Percentiles rank a stretch among this genome's conserved stretches.
Conservation (phyloP, 768 basidiomycete species). For the Auriculariales sp. region DNA sequence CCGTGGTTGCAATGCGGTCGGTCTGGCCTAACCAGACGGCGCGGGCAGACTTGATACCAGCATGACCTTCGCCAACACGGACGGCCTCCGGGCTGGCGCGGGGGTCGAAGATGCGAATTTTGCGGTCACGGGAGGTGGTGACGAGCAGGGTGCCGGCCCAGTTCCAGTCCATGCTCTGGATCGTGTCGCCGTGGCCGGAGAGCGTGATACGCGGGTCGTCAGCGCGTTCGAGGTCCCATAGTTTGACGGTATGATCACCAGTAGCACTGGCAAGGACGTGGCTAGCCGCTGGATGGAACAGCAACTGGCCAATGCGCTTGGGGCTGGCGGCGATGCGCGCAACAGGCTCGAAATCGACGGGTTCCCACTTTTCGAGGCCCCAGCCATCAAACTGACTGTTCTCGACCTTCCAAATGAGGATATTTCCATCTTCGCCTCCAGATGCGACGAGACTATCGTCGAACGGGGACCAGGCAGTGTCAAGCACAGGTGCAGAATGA, state of each 20-base stretch:
- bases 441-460: constrained; percentile 85
- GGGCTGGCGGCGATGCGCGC: constrained; percentile 61
- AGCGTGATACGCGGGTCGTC: constrained; percentile 49
- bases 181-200: constrained; percentile 69
- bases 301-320: constrained; percentile 85
- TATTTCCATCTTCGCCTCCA: constrained; percentile 87
- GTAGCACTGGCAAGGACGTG: constrained; percentile 73
- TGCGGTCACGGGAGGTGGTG: constrained; percentile 87
- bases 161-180: constrained; percentile 78
- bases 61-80: constrained; percentile 71
- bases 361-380: constrained; percentile 71
- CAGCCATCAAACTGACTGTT: constrained; percentile 65
- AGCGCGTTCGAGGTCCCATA: constrained; percentile 79
- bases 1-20: constrained; percentile 85
- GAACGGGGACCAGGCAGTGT: constrained; percentile 94
- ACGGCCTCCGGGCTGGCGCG: constrained; percentile 72
- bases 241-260: constrained; percentile 75
- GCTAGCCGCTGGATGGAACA: constrained; percentile 84
- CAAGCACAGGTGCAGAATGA: constrained; percentile 72
- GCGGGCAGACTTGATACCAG: constrained; percentile 84
- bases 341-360: constrained; percentile 77
- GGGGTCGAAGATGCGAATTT: constrained; percentile 85
- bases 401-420: constrained; percentile 83
- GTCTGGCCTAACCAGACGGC: constrained; percentile 83
- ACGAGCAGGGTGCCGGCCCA: constrained; percentile 64